phyloP scores from a whole-genome alignment of 768 basidiomycete genomes.

The Pleurotus citrinopileatus region DNA sequence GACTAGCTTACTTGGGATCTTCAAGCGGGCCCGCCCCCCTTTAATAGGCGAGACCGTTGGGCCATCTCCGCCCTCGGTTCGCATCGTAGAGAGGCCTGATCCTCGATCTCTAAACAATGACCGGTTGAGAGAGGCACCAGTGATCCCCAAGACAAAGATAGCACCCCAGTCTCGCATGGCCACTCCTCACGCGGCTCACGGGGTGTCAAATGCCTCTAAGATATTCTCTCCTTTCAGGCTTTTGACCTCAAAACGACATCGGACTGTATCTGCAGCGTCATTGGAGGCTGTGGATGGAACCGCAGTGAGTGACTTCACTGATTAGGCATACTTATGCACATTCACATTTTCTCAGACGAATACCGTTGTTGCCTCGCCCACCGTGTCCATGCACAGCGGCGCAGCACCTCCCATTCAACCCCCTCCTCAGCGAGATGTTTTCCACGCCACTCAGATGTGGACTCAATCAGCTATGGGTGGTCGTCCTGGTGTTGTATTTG shows the following conservation, averaged over 20 bases:
- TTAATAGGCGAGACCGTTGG: constrained; percentile 20
- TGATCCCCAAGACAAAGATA: background rate
- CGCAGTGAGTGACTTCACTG: constrained; percentile 48
- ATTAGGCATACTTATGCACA: constrained; percentile 9
- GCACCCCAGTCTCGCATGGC: background rate
- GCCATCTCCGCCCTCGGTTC: constrained; percentile 8
- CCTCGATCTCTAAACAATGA: constrained; percentile 4
- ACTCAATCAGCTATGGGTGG: constrained; percentile 37
- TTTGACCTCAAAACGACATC: constrained; percentile 52
- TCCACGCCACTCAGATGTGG: constrained; percentile 68
- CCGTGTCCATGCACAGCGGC: constrained; percentile 64
- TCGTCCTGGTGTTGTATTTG: constrained; percentile 67
- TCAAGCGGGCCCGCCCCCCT: constrained; percentile 25
- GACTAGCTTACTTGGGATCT: constrained; percentile 25
- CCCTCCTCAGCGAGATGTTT: constrained; percentile 63
- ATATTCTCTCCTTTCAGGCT: constrained; percentile 66
- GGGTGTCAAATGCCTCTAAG: constrained; percentile 26
- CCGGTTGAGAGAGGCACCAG: background rate
- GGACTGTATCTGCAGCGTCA: constrained; percentile 71
- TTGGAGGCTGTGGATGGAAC: constrained; percentile 79
- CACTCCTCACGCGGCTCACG: constrained; percentile 17
- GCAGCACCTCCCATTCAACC: constrained; percentile 44
- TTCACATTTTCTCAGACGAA: constrained; percentile 44
- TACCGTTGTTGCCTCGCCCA: constrained; percentile 74
- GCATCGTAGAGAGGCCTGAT: background rate